Conservation (phyloP, 345 rosid genomes). For the Lepidium aucheri region DNA sequence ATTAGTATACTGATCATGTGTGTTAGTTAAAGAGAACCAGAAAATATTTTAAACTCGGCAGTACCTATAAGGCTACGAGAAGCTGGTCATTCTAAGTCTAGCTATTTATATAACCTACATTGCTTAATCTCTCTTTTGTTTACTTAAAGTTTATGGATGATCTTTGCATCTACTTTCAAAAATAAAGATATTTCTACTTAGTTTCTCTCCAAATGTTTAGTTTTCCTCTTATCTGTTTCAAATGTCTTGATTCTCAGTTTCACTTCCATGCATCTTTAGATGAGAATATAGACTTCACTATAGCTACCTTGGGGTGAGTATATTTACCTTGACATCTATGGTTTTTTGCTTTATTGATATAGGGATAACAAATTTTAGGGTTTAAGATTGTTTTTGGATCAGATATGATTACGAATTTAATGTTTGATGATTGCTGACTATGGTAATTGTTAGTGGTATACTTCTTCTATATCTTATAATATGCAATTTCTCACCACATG, state of each 20-base stretch:
- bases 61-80: too few relatives aligned
- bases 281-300: slow-evolving; percentile 80
- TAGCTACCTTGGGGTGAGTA: slow-evolving; percentile 73
- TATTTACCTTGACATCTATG: background rate
- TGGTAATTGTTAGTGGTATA: background rate
- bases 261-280: slow-evolving; percentile 77
- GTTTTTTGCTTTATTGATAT: background rate
- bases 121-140: too few relatives aligned
- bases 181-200: too few relatives aligned
- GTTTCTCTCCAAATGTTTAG: too few relatives aligned
- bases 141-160: too few relatives aligned
- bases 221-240: background rate
- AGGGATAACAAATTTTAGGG: background rate
- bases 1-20: too few relatives aligned
- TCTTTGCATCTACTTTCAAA: too few relatives aligned
- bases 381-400: background rate
- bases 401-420: background rate
- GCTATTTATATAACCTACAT: too few relatives aligned
- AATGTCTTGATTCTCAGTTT: background rate
- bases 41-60: too few relatives aligned
- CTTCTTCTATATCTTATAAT: background rate
- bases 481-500: slow-evolving; percentile 50
- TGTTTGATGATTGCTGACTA: background rate
- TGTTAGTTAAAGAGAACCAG: too few relatives aligned
- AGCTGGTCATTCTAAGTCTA: too few relatives aligned